Conservation (phyloP, 2,329 filamentous ascomycete species). For the Didymella lethalis region DNA sequence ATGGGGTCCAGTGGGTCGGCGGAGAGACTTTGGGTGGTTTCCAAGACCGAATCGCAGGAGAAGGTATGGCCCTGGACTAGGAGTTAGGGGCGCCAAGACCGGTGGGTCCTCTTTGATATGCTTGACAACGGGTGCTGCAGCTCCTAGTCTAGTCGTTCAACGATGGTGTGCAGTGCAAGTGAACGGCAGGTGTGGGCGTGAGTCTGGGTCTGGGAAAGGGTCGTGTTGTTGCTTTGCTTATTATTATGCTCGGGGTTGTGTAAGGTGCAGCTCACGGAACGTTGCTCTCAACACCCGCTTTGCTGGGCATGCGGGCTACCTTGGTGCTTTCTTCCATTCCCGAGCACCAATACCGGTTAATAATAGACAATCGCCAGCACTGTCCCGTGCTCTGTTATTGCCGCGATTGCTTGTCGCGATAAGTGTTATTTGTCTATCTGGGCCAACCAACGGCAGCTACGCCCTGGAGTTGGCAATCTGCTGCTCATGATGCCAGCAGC, state of each 20-base stretch:
- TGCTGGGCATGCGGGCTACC: constrained; percentile 13
- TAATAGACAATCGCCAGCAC: constrained; percentile 17
- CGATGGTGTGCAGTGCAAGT: constrained; percentile 1
- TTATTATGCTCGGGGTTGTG: constrained; percentile 15
- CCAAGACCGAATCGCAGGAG: constrained; percentile 22
- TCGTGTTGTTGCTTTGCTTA: constrained; percentile 13
- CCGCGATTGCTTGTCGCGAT: constrained; percentile 18
- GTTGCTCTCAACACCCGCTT: constrained; percentile 18
- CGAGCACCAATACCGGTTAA: constrained; percentile 19
- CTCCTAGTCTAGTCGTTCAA: not conserved
- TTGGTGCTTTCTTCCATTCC: constrained; percentile 21
- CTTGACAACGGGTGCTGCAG: constrained; percentile 15
- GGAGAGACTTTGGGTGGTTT: constrained; percentile 17
- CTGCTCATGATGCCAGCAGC: constrained; percentile 8
- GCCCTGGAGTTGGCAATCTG: constrained; percentile 16
- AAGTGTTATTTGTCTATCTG: constrained; percentile 3
- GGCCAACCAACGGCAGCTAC: constrained; percentile 9
- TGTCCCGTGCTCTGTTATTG: constrained; percentile 12
- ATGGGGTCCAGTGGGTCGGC: not conserved
- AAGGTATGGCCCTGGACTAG: constrained; percentile 18
- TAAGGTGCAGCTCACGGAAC: constrained; percentile 16
- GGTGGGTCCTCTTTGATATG: constrained; percentile 22
- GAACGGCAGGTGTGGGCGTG: not conserved
- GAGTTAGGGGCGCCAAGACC: constrained; percentile 22
- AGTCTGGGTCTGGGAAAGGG: not conserved